Evolutionary conservation across 2,329 filamentous ascomycete species (phyloP).

Genomic region (Knoxdaviesia capensis): DNA sequence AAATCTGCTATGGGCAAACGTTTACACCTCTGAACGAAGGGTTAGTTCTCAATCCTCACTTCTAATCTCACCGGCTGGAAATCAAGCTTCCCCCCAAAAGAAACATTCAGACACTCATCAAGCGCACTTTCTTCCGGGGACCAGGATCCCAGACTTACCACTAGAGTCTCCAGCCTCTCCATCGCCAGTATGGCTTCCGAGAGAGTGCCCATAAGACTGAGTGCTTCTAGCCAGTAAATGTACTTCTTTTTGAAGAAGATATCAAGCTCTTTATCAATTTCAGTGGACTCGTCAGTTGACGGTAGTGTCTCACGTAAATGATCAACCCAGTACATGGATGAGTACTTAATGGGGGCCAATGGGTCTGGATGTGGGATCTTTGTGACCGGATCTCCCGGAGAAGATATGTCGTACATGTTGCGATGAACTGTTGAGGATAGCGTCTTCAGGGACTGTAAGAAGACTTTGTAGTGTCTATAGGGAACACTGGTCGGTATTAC

Average conservation of each 20-base stretch:
- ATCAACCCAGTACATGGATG: slow-evolving; percentile 14
- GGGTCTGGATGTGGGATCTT: slow-evolving; percentile 5
- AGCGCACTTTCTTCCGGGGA: neutral
- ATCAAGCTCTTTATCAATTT: slow-evolving; percentile 4
- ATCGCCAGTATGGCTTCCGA: slow-evolving; percentile 8
- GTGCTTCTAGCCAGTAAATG: slow-evolving; percentile 20
- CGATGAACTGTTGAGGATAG: slow-evolving; percentile 12
- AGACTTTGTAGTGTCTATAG: slow-evolving; percentile 13
- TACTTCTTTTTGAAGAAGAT: slow-evolving; percentile 14
- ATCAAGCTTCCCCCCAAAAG: too few relatives aligned
- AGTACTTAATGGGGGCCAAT: slow-evolving; percentile 8
- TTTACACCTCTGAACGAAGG: neutral
- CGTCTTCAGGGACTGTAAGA: slow-evolving; percentile 13
- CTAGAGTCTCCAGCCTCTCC: slow-evolving; percentile 5
- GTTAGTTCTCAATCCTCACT: neutral
- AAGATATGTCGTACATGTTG: slow-evolving; percentile 15
- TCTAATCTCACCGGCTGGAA: too few relatives aligned
- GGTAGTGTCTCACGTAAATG: slow-evolving; percentile 9
- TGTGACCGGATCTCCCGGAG: slow-evolving; percentile 8
- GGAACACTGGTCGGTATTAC: slow-evolving; percentile 11
- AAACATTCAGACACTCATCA: too few relatives aligned
- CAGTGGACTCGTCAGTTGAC: neutral
- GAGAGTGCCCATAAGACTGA: slow-evolving; percentile 12
- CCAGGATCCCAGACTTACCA: slow-evolving; percentile 4
- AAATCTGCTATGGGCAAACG: slow-evolving; percentile 4